Evolutionary conservation across 2,329 filamentous ascomycete genomes (phyloP).

Genomic region (Colletotrichum tabaci): DNA sequence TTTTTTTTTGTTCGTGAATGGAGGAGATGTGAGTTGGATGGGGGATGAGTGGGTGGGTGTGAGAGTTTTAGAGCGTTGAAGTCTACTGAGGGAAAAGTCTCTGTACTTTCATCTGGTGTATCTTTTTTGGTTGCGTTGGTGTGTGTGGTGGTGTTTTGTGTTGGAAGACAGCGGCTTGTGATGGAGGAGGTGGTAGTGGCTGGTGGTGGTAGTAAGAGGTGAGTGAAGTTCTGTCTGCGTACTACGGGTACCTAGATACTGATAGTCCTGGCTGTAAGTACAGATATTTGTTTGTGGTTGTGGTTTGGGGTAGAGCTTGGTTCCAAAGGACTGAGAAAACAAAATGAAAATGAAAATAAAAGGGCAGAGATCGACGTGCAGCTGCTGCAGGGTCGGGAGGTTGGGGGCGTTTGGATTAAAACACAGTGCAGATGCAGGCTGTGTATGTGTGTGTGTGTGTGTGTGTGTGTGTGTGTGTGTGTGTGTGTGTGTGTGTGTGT

Average conservation of each 20-base stretch:
- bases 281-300: too few species aligned
- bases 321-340: slow-evolving; percentile 14
- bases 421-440: background rate
- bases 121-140: background rate
- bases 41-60: background rate
- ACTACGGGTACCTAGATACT: too few species aligned
- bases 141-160: background rate
- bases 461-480: background rate
- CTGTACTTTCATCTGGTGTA: background rate
- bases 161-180: background rate
- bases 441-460: background rate
- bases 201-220: background rate
- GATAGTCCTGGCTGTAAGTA: too few species aligned
- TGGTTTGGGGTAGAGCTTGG: background rate
- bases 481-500: background rate
- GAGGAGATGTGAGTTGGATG: background rate
- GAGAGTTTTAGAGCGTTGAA: background rate
- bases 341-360: background rate
- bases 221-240: background rate
- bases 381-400: slow-evolving; percentile 30
- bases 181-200: background rate
- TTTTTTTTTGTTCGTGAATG: background rate
- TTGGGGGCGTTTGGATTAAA: slow-evolving; percentile 21
- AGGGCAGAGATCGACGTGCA: slow-evolving; percentile 28
- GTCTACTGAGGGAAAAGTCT: slow-evolving; percentile 5